Evolutionary conservation across 202 grass and related monocot genomes (phyloP), one percentile per base, ranked within the genome.

Genomic region (Saccharum hybrid): DNA sequence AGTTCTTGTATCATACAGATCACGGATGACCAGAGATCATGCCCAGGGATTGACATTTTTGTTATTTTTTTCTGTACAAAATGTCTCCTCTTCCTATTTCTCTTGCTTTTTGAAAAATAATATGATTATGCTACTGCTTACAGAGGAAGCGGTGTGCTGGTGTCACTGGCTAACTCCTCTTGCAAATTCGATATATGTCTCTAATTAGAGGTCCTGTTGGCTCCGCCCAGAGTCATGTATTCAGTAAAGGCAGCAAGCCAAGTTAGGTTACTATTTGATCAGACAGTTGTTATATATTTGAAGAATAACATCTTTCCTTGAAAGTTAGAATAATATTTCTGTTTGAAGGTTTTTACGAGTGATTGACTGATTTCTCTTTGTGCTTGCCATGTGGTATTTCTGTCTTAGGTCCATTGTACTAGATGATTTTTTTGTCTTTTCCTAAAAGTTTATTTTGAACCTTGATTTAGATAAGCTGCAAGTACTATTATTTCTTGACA

Each of bases 211-310:
- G 5, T 18, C 15, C 15, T 10, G 42, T 15, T 48, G 21, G 68
- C 39, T 46, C 21, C 8, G 66, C 10, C 9, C 19, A 10, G 36
- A 21, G 37, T 66, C 63, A 19, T 66, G 8, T 18, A 68, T 15
- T 79, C 26, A 43, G 22, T 66, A 49, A 61, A 73, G 41, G n/a
- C 37, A 21, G 65, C 67, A 39, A 15, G 14, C 41, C 75, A 79
- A 59, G 22, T 74, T 39, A 66, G n/a, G 34, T 73, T 57, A 72
- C 33, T 80, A 46, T 79, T 79, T 30, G 21, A 36, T 68, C 16
- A 38, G 16, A 12, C 10, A 46, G 19, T 43, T 67, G 26, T 26
- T 67, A 74, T 81, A 64, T 37, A 80, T 59, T 18, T 80, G 39
- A 74, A 41, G 51, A 48, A 69, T 70, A 77, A 28, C 37, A 84